Conservation (phyloP, 352 stramenopile genomes). For the Phytophthora sp. region DNA sequence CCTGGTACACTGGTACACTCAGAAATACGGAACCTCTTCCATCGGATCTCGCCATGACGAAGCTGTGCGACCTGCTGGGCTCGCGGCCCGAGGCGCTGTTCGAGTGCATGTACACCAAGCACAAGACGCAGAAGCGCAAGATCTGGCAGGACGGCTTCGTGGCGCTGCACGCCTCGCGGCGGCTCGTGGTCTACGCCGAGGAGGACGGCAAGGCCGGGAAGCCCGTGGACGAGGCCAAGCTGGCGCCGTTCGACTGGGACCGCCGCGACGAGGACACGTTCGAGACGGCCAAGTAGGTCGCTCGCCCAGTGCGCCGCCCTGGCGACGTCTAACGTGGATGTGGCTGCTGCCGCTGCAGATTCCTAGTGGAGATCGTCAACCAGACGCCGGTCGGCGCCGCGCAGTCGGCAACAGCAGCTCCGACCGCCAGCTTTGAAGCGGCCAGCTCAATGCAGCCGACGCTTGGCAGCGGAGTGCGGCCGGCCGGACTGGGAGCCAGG, state of each 20-base stretch:
- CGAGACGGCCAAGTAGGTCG: conserved; percentile 55
- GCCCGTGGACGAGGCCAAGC: conserved; percentile 63
- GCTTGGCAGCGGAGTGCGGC: not conserved
- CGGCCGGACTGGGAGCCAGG: conserved; percentile 12
- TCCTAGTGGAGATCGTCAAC: conserved; percentile 78
- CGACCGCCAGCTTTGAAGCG: conserved; percentile 3
- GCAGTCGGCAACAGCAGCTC: not conserved
- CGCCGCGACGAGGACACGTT: conserved; percentile 69
- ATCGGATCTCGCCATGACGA: no score
- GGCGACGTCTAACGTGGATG: conserved; percentile 1
- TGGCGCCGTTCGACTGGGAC: conserved; percentile 60
- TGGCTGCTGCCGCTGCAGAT: conserved; percentile 38
- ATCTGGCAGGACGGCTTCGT: conserved; percentile 83
- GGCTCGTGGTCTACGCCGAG: conserved; percentile 70
- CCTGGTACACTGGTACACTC: not conserved
- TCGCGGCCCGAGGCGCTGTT: conserved; percentile 50
- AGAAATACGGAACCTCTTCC: no score
- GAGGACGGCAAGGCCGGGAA: conserved; percentile 41
- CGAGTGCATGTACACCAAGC: conserved; percentile 89
- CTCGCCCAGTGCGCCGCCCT: not conserved
- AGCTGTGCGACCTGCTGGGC: conserved; percentile 58
- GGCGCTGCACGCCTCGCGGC: conserved; percentile 51
- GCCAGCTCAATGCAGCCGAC: not conserved
- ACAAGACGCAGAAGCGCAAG: conserved; percentile 90
- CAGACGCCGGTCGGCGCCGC: conserved; percentile 45